phyloP scores from a whole-genome alignment of 176 grass and related monocot genomes.

The Thinopyrum elongatum region DNA sequence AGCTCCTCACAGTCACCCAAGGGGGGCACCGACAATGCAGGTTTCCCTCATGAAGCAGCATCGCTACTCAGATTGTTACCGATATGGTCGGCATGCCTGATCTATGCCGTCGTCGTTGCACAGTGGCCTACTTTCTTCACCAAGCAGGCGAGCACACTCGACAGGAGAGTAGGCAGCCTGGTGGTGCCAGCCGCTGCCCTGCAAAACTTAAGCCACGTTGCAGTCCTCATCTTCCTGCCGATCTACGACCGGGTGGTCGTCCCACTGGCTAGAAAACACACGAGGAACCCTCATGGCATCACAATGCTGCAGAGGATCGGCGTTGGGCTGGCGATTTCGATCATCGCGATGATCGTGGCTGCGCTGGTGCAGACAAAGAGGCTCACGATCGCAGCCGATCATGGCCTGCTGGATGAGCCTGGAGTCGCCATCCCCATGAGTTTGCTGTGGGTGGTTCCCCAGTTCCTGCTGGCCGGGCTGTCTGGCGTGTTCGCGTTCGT shows the following conservation, averaged over 20 bases:
- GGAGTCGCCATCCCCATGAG: constrained; percentile 28
- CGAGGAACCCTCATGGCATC: constrained; percentile 31
- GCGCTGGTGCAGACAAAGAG: constrained; percentile 46
- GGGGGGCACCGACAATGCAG: background rate
- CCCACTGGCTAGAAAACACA: constrained; percentile 23
- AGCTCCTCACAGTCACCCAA: background rate
- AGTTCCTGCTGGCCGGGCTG: constrained; percentile 16
- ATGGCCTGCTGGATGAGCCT: constrained; percentile 42
- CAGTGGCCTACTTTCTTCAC: constrained; percentile 45
- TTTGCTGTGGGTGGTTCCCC: constrained; percentile 45
- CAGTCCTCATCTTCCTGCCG: constrained; percentile 40
- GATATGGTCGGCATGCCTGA: constrained; percentile 54
- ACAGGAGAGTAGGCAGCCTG: constrained; percentile 37
- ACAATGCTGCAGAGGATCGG: constrained; percentile 62
- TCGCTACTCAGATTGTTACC: constrained; percentile 33
- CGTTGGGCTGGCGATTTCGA: constrained; percentile 16
- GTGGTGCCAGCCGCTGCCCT: constrained; percentile 37
- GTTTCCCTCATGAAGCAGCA: background rate
- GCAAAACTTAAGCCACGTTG: background rate
- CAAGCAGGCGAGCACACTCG: constrained; percentile 43
- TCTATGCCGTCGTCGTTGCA: constrained; percentile 6
- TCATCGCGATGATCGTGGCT: background rate
- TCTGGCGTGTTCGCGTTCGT: background rate
- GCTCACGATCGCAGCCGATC: constrained; percentile 34
- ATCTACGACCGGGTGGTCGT: constrained; percentile 47